Evolutionary conservation across 75 land plant genomes (phyloP), one percentile per base, ranked within the genome.

Genomic region (Pinus taeda): DNA sequence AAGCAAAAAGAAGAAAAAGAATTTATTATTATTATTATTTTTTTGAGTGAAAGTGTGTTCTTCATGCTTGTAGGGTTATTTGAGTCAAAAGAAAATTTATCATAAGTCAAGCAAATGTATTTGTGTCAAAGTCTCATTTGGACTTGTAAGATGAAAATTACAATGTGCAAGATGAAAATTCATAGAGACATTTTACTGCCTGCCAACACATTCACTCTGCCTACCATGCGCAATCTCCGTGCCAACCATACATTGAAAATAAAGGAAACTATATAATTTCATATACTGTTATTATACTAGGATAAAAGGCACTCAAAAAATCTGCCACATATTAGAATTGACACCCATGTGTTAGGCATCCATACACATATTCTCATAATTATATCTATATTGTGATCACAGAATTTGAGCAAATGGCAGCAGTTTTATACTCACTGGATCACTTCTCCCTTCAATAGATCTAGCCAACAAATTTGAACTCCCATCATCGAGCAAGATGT

Each of bases 401-500:
- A 69, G 71, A 69, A 69, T 18, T 39, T 15, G 17, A 11, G 8
- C 18, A 36, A 67, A 67, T 18, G 1, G 0, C 33, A 6, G 7
- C 49, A 39, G 3, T 18, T 7, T 39, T 69, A n/a, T 36, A 69
- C 84, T 58, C 91, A 95, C 99, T 62, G 96, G 99, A 73, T 97
- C 99, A 82, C 82, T 81, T 57, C 95, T 85, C 61, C 92, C 88
- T 74, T 95, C 95, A 77, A 97, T 88, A n/a, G 93, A 83, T 67
- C 86, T 83, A 71, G 83, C 83, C 59, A 94, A 72, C 42, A 93
- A 81, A 80, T 94, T 93, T 71, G 97, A 89, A 77, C 92, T 92
- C 42, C 99, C 99, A 85, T 97, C 99, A 85, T 97, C 99, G 73
- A 97, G 86, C 61, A 97, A 75, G 55, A 97, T 97, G 39, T 98